phyloP scores from a whole-genome alignment of 2,329 filamentous ascomycete genomes.

The Colletotrichum sojae region DNA sequence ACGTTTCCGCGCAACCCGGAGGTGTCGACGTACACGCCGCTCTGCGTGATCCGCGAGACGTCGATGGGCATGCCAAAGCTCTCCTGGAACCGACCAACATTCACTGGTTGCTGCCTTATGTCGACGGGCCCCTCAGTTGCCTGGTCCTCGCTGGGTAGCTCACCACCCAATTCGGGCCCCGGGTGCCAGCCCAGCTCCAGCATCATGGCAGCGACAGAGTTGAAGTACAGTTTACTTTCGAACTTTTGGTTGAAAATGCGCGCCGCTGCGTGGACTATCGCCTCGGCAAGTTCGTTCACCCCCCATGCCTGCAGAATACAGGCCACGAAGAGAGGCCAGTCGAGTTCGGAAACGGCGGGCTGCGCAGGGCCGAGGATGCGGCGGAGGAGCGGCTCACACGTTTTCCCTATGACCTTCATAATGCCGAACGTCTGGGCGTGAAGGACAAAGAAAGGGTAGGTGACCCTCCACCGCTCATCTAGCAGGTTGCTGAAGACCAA shows the following conservation, averaged over 20 bases:
- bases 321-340: background rate
- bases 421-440: background rate
- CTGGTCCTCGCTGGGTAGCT: too few species aligned
- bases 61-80: background rate
- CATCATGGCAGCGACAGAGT: too few species aligned
- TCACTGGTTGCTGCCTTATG: background rate
- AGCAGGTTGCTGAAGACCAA: background rate
- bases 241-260: background rate
- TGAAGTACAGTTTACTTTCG: too few species aligned
- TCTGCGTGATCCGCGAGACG: background rate
- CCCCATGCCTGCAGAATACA: background rate
- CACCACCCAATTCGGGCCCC: background rate
- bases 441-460: background rate
- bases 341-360: background rate
- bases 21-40: background rate
- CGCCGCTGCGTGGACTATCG: background rate
- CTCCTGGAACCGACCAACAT: background rate
- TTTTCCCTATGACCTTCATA: background rate
- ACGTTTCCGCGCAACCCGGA: background rate
- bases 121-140: background rate
- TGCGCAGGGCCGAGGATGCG: background rate
- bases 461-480: background rate
- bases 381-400: background rate
- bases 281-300: background rate
- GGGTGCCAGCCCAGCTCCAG: background rate